Percentiles rank a stretch among this genome's conserved stretches.
Conservation (phyloP, 768 basidiomycete genomes). For the Boletus fagicola region DNA sequence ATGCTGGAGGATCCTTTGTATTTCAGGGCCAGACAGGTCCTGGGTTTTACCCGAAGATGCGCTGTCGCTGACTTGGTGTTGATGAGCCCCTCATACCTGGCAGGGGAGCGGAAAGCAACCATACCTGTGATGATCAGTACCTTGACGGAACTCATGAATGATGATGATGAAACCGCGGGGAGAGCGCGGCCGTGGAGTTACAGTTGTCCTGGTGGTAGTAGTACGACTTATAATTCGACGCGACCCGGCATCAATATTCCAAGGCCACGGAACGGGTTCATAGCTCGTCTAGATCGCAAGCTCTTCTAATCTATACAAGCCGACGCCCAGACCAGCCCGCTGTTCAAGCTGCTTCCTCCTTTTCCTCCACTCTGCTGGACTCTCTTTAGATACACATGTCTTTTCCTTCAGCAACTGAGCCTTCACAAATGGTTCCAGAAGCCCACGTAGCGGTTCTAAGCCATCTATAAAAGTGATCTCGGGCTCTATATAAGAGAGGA, state of each 20-base stretch:
- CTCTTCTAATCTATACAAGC: conserved; percentile 72
- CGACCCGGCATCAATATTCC: neutral
- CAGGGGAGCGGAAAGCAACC: neutral
- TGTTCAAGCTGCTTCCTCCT: conserved; percentile 54
- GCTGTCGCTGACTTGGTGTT: conserved; percentile 61
- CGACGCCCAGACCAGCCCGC: conserved; percentile 51
- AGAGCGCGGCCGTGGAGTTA: neutral
- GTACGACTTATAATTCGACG: neutral
- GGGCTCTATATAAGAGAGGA: conserved; percentile 52
- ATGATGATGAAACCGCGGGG: neutral
- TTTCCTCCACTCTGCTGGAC: conserved; percentile 47
- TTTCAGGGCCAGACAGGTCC: conserved; percentile 67
- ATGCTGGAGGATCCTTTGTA: conserved; percentile 47
- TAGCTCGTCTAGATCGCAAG: conserved; percentile 45
- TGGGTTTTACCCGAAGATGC: conserved; percentile 46
- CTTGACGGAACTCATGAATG: conserved; percentile 24
- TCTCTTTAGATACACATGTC: conserved; percentile 33
- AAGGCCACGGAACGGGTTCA: neutral
- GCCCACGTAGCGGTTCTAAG: conserved; percentile 55
- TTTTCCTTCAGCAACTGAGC: conserved; percentile 52
- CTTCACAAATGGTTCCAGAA: conserved; percentile 60
- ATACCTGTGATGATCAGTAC: conserved; percentile 31
- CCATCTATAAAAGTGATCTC: conserved; percentile 51
- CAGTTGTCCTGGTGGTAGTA: neutral
- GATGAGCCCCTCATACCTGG: conserved; percentile 2